Evolutionary conservation across 108 stramenopile genomes (phyloP).

Genomic region (Fistulifera solaris): DNA sequence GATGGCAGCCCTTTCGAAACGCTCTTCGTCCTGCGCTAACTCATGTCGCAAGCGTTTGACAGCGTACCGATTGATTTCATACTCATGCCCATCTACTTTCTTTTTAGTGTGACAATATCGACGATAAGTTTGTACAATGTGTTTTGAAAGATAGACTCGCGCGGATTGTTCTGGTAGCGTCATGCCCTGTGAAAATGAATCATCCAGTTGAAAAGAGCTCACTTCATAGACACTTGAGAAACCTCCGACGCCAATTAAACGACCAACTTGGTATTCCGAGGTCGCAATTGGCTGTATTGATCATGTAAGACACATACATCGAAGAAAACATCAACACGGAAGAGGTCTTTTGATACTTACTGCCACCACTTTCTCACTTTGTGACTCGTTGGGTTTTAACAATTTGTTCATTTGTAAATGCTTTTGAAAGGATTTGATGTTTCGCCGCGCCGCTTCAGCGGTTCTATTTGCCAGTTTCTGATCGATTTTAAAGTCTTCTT

Average conservation of each 20-base stretch:
- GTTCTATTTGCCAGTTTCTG: too few species aligned
- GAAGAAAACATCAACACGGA: too few species aligned
- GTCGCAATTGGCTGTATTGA: background rate
- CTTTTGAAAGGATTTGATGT: too few species aligned
- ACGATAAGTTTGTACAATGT: background rate
- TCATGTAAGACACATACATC: too few species aligned
- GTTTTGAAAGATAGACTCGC: constrained; percentile 8
- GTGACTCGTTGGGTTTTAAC: too few species aligned
- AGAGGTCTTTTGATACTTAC: too few species aligned
- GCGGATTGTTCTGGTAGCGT: background rate
- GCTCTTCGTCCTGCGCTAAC: constrained; percentile 2
- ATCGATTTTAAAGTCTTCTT: too few species aligned
- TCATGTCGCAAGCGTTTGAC: constrained; percentile 7
- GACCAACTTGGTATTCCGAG: constrained; percentile 2
- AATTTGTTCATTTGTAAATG: too few species aligned
- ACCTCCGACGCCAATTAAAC: constrained; percentile 6
- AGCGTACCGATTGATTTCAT: constrained; percentile 4
- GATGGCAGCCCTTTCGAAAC: constrained; percentile 8
- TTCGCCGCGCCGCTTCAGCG: too few species aligned
- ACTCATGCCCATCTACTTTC: background rate
- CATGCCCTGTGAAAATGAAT: background rate
- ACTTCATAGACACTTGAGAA: constrained; percentile 13
- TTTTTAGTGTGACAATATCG: background rate
- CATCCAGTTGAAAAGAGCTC: background rate
- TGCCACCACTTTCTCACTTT: too few species aligned